Percentiles rank a stretch among this genome's conserved stretches.
These are phyloP conservation scores for Trypanosoma mega DNA, from an alignment of 208 protist genomes.

Conservation along the genomic window DNA sequence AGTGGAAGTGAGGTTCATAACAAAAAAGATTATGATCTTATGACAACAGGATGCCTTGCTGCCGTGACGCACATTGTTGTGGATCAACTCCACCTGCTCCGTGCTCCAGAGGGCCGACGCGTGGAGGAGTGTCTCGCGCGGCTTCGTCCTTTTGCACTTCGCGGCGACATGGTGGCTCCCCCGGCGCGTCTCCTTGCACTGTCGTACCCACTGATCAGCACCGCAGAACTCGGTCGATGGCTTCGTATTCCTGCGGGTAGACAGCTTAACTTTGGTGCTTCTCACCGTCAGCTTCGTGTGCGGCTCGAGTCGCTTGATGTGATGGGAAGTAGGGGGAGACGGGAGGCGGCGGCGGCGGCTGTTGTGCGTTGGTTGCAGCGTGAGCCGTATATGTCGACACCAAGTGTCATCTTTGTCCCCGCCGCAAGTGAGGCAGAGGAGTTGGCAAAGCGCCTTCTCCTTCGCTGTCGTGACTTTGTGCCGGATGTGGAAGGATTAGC, in stretches of 20 bases:
- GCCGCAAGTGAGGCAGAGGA: constrained; percentile 53
- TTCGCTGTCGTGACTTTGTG: constrained; percentile 74
- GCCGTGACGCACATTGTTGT: constrained; percentile 78
- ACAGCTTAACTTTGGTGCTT: constrained; percentile 82
- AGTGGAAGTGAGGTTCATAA: no score
- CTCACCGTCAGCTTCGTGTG: constrained; percentile 71
- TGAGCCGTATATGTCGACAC: constrained; percentile 45
- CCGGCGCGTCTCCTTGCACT: constrained; percentile 79
- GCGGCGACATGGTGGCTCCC: constrained; percentile 40
- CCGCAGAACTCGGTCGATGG: constrained; percentile 81
- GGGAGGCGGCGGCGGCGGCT: constrained; percentile 58
- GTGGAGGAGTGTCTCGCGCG: constrained; percentile 87
- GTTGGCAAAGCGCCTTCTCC: constrained; percentile 67
- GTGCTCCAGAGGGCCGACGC: constrained; percentile 63
- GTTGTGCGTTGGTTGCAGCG: constrained; percentile 58
- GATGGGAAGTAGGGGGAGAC: constrained; percentile 47
- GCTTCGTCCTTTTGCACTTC: constrained; percentile 59
- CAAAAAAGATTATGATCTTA: no score
- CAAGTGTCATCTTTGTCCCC: constrained; percentile 75
- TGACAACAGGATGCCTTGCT: constrained; percentile 39
- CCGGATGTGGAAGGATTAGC: constrained; percentile 18
- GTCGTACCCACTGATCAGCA: constrained; percentile 86
- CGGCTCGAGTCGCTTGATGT: constrained; percentile 57
- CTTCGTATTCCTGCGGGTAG: constrained; percentile 49
- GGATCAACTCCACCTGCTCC: constrained; percentile 83